These are phyloP conservation scores for Puya raimondii DNA, from an alignment of 176 grass and related monocot genomes.

Conservation along the genomic window DNA sequence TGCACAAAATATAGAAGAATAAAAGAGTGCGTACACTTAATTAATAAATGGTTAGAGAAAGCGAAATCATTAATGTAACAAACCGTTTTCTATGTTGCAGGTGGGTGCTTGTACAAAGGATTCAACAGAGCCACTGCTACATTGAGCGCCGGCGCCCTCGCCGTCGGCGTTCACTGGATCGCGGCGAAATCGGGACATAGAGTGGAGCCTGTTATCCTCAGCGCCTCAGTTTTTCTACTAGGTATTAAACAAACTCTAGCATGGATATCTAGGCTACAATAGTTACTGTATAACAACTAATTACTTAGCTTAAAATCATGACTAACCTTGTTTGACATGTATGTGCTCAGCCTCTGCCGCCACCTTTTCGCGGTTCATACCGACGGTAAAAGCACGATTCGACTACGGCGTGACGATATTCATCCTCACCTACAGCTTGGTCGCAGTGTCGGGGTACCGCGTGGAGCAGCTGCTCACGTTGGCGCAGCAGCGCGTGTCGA, in stretches of 20 bases:
- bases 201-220: constrained; percentile 54
- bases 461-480: constrained; percentile 39
- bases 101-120: constrained; percentile 81
- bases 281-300: neutral
- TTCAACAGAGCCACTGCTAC: constrained; percentile 77
- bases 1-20: too few species aligned
- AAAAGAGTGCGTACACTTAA: too few species aligned
- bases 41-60: too few species aligned
- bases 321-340: neutral
- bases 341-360: constrained; percentile 48
- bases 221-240: constrained; percentile 59
- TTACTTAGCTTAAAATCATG: neutral
- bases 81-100: constrained; percentile 25
- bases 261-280: neutral
- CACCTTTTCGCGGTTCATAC: constrained; percentile 82
- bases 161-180: constrained; percentile 64
- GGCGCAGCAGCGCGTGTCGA: constrained; percentile 54
- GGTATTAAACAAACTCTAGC: constrained; percentile 23
- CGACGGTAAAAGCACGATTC: constrained; percentile 67
- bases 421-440: constrained; percentile 85
- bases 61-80: neutral
- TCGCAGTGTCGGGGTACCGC: constrained; percentile 87
- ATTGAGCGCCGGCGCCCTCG: constrained; percentile 48
- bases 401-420: constrained; percentile 94
- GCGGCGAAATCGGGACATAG: constrained; percentile 52